Base-by-base conservation (phyloP, 441 rosid genomes). In the Gossypium schwendimanii region DNA sequence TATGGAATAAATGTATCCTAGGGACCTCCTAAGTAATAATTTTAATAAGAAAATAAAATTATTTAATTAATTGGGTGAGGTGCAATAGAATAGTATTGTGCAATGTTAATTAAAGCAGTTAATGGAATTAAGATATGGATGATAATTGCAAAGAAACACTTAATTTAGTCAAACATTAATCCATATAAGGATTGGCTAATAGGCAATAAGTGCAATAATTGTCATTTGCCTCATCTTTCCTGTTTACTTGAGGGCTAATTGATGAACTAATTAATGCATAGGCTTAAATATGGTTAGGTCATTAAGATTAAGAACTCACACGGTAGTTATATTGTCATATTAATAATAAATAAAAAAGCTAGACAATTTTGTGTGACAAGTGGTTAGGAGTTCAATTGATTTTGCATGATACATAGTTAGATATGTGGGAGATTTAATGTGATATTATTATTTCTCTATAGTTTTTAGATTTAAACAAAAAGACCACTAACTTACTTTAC, bases 351-450 rank as follows among this genome's bases (percentile, higher is more conserved):
- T 17, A 3, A 57, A 17, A 2, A 26, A 68, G 33, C 60, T 15
- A 68, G 17, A 50, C 70, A 44, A 23, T n/a, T 28, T 28, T 69
- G 72, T 31, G 49, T 69, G 50, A 53, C 44, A 33, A 18, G 63
- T 24, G 4, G 3, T 33, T 69, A 53, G 72, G 50, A 31, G 41
- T 47, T 50, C 21, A 68, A 68, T 50, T 68, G 21, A 14, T 28
- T 68, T 67, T 15, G 71, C 60, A 28, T 68, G 71, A 68, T 31
- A 31, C 11, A 68, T 28, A 17, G 71, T 66, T 66, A 66, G 57
- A 49, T 55, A 26, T 8, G 23, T 62, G 36, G 33, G 24, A 23
- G 0, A 58, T 11, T 58, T 58, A 52, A 52, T 23, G 63, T 24
- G 63, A 58, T 12, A 5, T 54, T 54, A 3, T 54, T 17, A 54